Percentiles rank a stretch among this genome's conserved stretches.
Evolutionary conservation across 345 rosid species (phyloP).

Genomic region (Triadica sebifera): DNA sequence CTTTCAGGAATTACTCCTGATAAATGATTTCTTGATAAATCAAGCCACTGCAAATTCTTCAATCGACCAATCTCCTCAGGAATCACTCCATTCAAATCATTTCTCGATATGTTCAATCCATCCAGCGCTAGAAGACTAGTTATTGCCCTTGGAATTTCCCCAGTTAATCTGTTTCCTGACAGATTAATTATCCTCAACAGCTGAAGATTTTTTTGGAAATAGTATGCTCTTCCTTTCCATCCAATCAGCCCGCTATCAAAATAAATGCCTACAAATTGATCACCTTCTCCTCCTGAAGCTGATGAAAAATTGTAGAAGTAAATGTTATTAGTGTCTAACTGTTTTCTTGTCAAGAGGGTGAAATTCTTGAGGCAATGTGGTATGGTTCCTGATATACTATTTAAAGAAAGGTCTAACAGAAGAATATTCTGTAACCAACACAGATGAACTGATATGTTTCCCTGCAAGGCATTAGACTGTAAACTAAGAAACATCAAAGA

Average conservation of each 20-base stretch:
- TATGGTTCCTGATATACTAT: constrained; percentile 17
- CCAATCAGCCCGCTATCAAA: background rate
- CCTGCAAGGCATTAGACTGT: constrained; percentile 22
- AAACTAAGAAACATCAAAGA: constrained; percentile 19
- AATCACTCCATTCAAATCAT: constrained; percentile 16
- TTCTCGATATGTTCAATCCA: constrained; percentile 20
- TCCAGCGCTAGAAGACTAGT: constrained; percentile 4
- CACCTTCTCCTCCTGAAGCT: background rate
- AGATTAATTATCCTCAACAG: constrained; percentile 15
- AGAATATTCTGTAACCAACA: constrained; percentile 12
- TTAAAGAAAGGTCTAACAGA: constrained; percentile 17
- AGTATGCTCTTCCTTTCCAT: constrained; percentile 17
- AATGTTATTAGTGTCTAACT: background rate
- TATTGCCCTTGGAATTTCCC: constrained; percentile 20
- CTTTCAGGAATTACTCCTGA: constrained; percentile 11
- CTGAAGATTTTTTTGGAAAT: constrained; percentile 6
- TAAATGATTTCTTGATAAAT: constrained; percentile 14
- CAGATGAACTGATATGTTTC: constrained; percentile 9
- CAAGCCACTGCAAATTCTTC: constrained; percentile 15
- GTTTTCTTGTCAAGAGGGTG: constrained; percentile 9
- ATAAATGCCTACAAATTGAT: background rate
- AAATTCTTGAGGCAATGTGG: constrained; percentile 21
- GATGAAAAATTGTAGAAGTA: background rate
- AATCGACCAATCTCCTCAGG: constrained; percentile 12
- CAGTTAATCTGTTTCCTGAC: constrained; percentile 15